These are phyloP conservation scores for Trifolium fragiferum DNA, from an alignment of 306 rosid genomes.

Conservation along the genomic window DNA sequence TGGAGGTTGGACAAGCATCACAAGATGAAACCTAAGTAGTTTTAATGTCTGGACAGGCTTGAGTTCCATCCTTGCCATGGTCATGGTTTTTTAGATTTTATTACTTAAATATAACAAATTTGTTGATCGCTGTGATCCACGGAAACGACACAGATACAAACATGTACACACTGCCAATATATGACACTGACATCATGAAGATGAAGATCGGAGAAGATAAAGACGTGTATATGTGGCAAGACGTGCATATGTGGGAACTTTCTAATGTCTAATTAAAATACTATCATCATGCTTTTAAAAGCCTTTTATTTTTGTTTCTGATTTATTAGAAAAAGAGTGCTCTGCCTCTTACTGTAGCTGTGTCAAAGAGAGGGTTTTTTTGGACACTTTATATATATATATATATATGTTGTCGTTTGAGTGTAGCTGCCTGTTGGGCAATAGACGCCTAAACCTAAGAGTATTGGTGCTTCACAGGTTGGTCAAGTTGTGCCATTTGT, in stretches of 20 bases:
- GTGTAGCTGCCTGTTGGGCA: neutral
- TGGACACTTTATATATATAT: neutral
- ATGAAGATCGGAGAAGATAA: neutral
- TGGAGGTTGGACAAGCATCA: neutral
- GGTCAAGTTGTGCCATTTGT: neutral
- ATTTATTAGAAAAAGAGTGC: neutral
- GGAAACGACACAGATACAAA: neutral
- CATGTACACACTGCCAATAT: neutral
- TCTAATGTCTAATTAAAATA: constrained; percentile 1
- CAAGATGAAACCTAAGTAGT: constrained; percentile 3
- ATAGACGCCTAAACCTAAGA: neutral
- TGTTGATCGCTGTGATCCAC: constrained; percentile 1
- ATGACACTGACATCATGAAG: neutral
- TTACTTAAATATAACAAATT: neutral
- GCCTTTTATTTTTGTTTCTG: neutral
- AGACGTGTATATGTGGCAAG: neutral
- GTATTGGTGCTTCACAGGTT: neutral
- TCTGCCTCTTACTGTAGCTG: neutral
- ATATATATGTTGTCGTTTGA: neutral
- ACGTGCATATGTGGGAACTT: neutral
- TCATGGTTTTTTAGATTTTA: constrained; percentile 28
- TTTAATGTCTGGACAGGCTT: constrained; percentile 12
- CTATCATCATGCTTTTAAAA: neutral
- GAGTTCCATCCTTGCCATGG: constrained; percentile 8
- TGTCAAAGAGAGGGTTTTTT: neutral